Percentiles rank a stretch among this genome's conserved stretches.
phyloP scores from a whole-genome alignment of 805 yeast genomes.

The Maudiozyma pseudohumilis region DNA sequence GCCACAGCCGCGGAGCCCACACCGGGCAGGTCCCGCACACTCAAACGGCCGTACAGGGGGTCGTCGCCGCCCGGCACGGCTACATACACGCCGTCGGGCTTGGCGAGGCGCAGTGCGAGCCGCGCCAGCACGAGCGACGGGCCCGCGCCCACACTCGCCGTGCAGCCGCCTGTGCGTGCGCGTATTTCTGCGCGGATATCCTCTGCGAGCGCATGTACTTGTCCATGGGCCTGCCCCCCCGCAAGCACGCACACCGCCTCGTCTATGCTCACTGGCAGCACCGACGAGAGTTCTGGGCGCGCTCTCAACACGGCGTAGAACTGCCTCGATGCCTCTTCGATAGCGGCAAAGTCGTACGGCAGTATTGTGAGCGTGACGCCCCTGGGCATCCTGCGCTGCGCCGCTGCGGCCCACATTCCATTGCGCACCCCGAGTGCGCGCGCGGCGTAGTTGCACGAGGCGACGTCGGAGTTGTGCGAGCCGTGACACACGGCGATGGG shows the following conservation, averaged over 20 bases:
- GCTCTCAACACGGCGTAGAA: constrained; percentile 50
- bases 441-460: constrained; percentile 88
- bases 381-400: constrained; percentile 53
- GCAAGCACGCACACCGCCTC: constrained; percentile 51
- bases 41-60: too few relatives aligned
- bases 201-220: constrained; percentile 9
- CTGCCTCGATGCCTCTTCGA: constrained; percentile 52
- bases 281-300: constrained; percentile 10
- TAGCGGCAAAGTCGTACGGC: constrained; percentile 65
- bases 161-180: constrained; percentile 40
- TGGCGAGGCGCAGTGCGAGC: constrained; percentile 60
- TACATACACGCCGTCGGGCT: constrained; percentile 62
- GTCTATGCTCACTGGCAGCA: constrained; percentile 83
- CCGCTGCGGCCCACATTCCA: constrained; percentile 83
- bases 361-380: constrained; percentile 40
- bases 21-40: too few relatives aligned
- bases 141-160: constrained; percentile 75
- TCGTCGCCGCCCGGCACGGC: too few relatives aligned
- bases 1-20: constrained; percentile 43
- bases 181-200: constrained; percentile 30
- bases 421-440: constrained; percentile 67
- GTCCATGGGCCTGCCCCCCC: constrained; percentile 1
- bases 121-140: constrained; percentile 68
- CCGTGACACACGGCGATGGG: constrained; percentile 55
- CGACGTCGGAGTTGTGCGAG: constrained; percentile 53